Percentiles rank a stretch among this genome's conserved stretches.
These are phyloP conservation scores for Sphagnum magellanicum DNA, from an alignment of 228 moss, liverwort and hornwort species.

Conservation along the genomic window DNA sequence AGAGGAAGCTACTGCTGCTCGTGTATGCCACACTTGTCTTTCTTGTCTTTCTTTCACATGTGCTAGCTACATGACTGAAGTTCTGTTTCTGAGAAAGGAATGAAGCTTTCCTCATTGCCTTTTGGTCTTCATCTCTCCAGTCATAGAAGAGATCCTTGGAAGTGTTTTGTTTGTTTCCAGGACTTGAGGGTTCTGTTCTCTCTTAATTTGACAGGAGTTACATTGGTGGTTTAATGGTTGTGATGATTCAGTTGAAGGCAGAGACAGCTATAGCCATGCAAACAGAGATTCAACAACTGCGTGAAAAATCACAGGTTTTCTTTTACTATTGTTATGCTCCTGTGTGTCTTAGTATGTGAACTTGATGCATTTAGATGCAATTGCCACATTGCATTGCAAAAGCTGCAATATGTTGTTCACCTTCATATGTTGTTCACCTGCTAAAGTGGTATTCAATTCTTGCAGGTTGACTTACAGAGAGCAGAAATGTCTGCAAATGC, in stretches of 20 bases:
- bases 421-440: no score
- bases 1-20: constrained; percentile 61
- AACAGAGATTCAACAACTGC: constrained; percentile 65
- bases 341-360: no score
- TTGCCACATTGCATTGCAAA: no score
- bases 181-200: no score
- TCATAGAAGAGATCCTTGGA: no score
- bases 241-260: constrained; percentile 43
- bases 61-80: not conserved
- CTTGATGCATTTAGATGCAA: no score
- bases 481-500: constrained; percentile 43
- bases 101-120: no score
- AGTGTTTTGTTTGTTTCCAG: no score
- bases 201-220: no score
- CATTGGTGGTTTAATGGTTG: not conserved
- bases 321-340: not conserved
- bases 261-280: constrained; percentile 68
- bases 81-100: no score
- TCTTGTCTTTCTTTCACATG: not conserved
- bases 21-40: constrained; percentile 25
- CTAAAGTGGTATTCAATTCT: not conserved
- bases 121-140: no score
- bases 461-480: constrained; percentile 73
- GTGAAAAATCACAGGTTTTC: constrained; percentile 56
- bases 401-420: no score